These are phyloP conservation scores for Penicillium glabrum DNA, from an alignment of 2,329 filamentous ascomycete genomes.

Conservation along the genomic window DNA sequence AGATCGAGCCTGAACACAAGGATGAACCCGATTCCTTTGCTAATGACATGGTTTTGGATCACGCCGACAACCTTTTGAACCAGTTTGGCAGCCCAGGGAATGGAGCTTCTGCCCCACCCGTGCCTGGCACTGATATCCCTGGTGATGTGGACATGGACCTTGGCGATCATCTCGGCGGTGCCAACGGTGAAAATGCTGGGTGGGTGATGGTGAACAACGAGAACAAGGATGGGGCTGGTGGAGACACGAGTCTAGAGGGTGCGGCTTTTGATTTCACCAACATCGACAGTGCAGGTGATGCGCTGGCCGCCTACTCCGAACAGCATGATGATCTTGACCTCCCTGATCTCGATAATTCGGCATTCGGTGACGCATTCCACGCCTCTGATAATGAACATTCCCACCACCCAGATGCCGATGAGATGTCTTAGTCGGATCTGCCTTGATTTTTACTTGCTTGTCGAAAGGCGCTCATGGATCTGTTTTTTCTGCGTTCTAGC, in stretches of 20 bases:
- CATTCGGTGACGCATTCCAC: conserved; percentile 82
- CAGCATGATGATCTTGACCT: conserved; percentile 54
- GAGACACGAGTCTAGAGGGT: conserved; percentile 34
- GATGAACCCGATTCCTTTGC: conserved; percentile 35
- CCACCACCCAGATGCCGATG: conserved; percentile 42
- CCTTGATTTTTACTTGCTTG: background rate
- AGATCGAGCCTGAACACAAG: conserved; percentile 36
- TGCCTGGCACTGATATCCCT: conserved; percentile 41
- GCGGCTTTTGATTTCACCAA: conserved; percentile 49
- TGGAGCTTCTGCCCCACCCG: conserved; percentile 25
- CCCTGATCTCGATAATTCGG: conserved; percentile 72
- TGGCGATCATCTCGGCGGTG: conserved; percentile 45
- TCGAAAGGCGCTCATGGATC: conserved; percentile 13
- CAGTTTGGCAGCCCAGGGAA: conserved; percentile 31
- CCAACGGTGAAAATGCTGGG: conserved; percentile 58
- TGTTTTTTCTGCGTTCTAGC: conserved; percentile 12
- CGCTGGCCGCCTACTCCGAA: conserved; percentile 65
- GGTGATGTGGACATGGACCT: conserved; percentile 53
- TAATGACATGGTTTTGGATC: conserved; percentile 37
- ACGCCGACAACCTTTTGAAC: conserved; percentile 33
- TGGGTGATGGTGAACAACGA: conserved; percentile 75
- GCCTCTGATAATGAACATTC: conserved; percentile 49
- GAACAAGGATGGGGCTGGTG: conserved; percentile 41
- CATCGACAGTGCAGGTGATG: conserved; percentile 68
- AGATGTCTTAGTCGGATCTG: conserved; percentile 34